Base-by-base conservation (phyloP, 2,329 filamentous ascomycete species). In the Fusarium begoniae region DNA sequence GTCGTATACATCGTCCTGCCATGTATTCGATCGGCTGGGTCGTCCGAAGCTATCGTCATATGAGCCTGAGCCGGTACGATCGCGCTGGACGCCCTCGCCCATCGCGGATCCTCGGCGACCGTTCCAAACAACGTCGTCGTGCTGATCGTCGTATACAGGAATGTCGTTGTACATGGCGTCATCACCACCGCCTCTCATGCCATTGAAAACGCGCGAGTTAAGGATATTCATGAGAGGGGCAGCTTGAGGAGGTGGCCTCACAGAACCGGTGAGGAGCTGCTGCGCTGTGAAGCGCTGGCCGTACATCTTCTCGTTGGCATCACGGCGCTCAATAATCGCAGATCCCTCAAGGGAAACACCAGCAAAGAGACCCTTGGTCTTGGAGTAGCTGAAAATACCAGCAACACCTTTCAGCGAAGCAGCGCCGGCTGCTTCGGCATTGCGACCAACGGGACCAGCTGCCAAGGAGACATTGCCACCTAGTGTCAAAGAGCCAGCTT, bases 221-320 rank as follows among this genome's bases (percentile, higher is more conserved):
- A 98, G 88, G 11, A 98, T 90, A 73, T 88, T 89, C 89, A 97
- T 93, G 57, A 99, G 89, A 18, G 96, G 93, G 50, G 93, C 93
- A 6, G 96, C 94, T 66, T 94, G 92, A 1, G 93, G 90, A 4
- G 96, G 96, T 2, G 95, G 90, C 47, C 91, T 89, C 44, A 98
- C 90, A 40, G 89, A 87, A 40, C 96, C 96, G 64, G 89, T 90
- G 43, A 99, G 89, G 50, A 99, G 89, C 81, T 98, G 93, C 72
- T 88, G 86, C 20, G 96, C 96, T 14, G 94, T 95, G 82, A 94
- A 89, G 70, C 93, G 90, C 66, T 92, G 90, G 71, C 94, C 94
- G 82, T 99, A 99, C 70, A 99, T 89, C 85, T 97, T 98, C 84
- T 98, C 93, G 81, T 99, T 99, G 77, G 96, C 96, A 83, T 99